Base-by-base conservation (phyloP, 2,329 filamentous ascomycete species). In the Sarocladiaceae sp. region DNA sequence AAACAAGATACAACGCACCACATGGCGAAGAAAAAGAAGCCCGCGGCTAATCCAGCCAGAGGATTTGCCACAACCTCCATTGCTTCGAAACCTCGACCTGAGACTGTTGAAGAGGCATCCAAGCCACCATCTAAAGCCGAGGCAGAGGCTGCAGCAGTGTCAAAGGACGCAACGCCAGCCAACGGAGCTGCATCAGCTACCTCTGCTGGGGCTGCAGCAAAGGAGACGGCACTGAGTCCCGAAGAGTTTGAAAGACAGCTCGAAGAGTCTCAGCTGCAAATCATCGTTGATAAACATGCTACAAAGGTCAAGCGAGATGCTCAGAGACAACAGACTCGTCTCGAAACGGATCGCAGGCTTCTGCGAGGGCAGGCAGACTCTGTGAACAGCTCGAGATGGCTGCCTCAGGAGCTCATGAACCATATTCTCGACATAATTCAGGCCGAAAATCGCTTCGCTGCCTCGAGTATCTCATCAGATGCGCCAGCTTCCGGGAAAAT, bases 21-120 rank as follows among this genome's bases (percentile, higher is more conserved):
- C 58, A 93, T 93, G 88, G 86, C 87, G 71, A 96, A 96, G 74
- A 96, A 97, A 75, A 95, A 90, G 77, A 97, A 97, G 80, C 79
- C 88, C 52, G 82, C 83, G 23, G 82, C 86, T 28, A 97, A 97
- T 69, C 90, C 92, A 54, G 90, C 91, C 35, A 81, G 94, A 68
- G 94, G 92, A 17, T 96, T 97, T 72, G 90, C 93, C 58, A 99
- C 94, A 4, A 95, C 90, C 12, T 97, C 93, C 1, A 80, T 96
- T 54, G 90, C 91, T 39, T 95, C 90, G 22, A 96, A 92, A 61
- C 78, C 84, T 8, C 80, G 89, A 65, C 76, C 80, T 42, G 90
- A 93, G 55, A 61, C 59, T 11, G 46, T 50, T 23, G 52, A 58
- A 40, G 60, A 55, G 53, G 53, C 59, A 62, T 61, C 63, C 60